Percentiles rank a stretch among this genome's conserved stretches.
Evolutionary conservation across 2,329 filamentous ascomycete genomes (phyloP).

Genomic region (Cucurbitaria berberidis): DNA sequence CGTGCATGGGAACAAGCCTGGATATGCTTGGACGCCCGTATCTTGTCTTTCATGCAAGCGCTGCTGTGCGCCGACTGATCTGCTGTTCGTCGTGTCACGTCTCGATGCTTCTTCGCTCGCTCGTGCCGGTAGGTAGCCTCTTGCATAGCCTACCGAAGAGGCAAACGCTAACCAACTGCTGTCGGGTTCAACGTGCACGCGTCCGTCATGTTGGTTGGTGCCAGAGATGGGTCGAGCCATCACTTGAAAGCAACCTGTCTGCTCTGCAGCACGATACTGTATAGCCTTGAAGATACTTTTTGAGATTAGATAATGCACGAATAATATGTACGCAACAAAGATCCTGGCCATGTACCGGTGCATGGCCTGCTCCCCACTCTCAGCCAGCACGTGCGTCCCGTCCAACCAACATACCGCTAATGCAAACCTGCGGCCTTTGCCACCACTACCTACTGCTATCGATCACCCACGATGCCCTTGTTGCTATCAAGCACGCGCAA

Average conservation of each 20-base stretch:
- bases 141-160: not conserved
- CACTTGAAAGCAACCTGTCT: not conserved
- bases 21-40: constrained; percentile 14
- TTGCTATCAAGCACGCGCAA: constrained; percentile 2
- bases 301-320: constrained; percentile 17
- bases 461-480: constrained; percentile 2
- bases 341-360: too few species aligned
- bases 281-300: not conserved
- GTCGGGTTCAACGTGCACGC: too few species aligned
- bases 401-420: constrained; percentile 10
- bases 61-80: constrained; percentile 13
- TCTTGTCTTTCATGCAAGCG: constrained; percentile 22
- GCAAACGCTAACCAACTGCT: too few species aligned
- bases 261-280: not conserved
- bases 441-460: too few species aligned
- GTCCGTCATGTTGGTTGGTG: too few species aligned
- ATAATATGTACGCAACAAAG: constrained; percentile 10
- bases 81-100: constrained; percentile 19
- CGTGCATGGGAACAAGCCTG: constrained; percentile 11
- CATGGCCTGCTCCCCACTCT: too few species aligned
- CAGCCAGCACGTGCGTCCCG: constrained; percentile 11
- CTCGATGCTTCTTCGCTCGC: not conserved
- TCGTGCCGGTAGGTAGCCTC: not conserved
- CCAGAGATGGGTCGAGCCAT: too few species aligned
- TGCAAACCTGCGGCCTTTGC: constrained; percentile 11